These are phyloP conservation scores for Isatis tinctoria DNA, from an alignment of 345 rosid genomes.

Conservation along the genomic window DNA sequence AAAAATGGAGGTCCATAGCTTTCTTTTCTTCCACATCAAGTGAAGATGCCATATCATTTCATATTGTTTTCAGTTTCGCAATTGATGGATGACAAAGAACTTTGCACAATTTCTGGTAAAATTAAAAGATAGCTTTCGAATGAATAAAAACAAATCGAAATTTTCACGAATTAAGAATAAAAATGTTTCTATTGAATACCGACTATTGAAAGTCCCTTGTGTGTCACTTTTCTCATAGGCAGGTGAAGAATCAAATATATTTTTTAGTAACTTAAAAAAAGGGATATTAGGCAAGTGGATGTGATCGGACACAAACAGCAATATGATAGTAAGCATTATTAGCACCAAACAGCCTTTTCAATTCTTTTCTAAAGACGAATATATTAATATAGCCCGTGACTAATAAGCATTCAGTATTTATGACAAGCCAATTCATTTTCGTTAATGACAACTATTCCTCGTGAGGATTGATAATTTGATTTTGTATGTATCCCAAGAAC, in stretches of 20 bases:
- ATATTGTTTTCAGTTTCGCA: slow-evolving; percentile 11
- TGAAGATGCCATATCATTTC: slow-evolving; percentile 21
- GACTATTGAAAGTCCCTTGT: too few species aligned
- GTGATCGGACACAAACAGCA: slow-evolving; percentile 13
- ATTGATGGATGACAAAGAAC: slow-evolving; percentile 8
- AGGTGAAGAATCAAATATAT: slow-evolving; percentile 1
- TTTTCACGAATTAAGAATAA: not conserved
- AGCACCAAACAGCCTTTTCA: slow-evolving; percentile 17
- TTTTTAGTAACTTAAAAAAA: not conserved
- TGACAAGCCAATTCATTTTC: slow-evolving; percentile 14
- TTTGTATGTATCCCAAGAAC: slow-evolving; percentile 19
- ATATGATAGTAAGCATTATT: slow-evolving; percentile 27
- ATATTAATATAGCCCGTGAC: slow-evolving; percentile 24
- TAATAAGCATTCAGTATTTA: slow-evolving; percentile 4
- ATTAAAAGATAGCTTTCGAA: slow-evolving; percentile 1
- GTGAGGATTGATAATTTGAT: slow-evolving; percentile 18
- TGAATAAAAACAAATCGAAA: not conserved
- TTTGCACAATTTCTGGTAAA: slow-evolving; percentile 11
- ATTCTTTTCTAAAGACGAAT: not conserved
- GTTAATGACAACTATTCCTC: slow-evolving; percentile 27
- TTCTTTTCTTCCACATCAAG: slow-evolving; percentile 17
- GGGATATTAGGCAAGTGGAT: slow-evolving; percentile 20
- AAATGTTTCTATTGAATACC: not conserved
- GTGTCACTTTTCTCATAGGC: slow-evolving; percentile 8
- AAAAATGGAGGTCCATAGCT: slow-evolving; percentile 12